Evolutionary conservation across 495 filamentous ascomycete species (phyloP).

Genomic region (Acidiella bohemica): DNA sequence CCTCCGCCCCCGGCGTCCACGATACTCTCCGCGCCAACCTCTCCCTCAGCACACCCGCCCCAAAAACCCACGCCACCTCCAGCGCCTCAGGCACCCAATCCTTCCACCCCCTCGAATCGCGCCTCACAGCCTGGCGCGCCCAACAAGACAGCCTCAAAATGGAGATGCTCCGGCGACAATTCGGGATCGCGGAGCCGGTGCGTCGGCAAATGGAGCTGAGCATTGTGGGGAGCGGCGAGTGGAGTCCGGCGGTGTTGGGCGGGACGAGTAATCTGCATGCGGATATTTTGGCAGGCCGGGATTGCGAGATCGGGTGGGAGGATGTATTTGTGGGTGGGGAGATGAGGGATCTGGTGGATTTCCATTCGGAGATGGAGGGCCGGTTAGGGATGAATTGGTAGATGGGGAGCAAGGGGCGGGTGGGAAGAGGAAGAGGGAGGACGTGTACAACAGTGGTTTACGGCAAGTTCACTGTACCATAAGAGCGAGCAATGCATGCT

Average conservation of each 20-base stretch:
- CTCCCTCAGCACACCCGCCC: conserved; percentile 34
- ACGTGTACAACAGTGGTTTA: too few species aligned
- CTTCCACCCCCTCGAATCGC: conserved; percentile 80
- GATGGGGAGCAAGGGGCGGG: too few species aligned
- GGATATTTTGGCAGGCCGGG: conserved; percentile 72
- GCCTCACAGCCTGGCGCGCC: conserved; percentile 67
- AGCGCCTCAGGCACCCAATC: conserved; percentile 31
- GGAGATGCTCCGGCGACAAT: conserved; percentile 69
- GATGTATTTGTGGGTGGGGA: conserved; percentile 60
- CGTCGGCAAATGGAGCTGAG: conserved; percentile 90
- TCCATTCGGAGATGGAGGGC: conserved; percentile 91
- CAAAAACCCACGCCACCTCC: conserved; percentile 29
- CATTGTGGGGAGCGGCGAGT: conserved; percentile 52
- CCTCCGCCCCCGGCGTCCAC: conserved; percentile 80
- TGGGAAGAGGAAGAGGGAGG: too few species aligned
- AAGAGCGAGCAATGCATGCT: too few species aligned
- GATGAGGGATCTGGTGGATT: conserved; percentile 43
- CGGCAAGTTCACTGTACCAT: too few species aligned
- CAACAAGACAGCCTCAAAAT: conserved; percentile 82
- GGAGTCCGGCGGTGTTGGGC: conserved; percentile 28
- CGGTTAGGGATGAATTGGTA: conserved; percentile 63
- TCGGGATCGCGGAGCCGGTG: conserved; percentile 87
- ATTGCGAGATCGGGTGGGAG: conserved; percentile 70
- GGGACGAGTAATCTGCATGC: conserved; percentile 33
- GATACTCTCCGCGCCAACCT: conserved; percentile 80